Percentiles rank a stretch among this genome's conserved stretches.
These are phyloP conservation scores for Monilinia fructicola DNA, from an alignment of 2,329 filamentous ascomycete genomes.

Conservation along the genomic window DNA sequence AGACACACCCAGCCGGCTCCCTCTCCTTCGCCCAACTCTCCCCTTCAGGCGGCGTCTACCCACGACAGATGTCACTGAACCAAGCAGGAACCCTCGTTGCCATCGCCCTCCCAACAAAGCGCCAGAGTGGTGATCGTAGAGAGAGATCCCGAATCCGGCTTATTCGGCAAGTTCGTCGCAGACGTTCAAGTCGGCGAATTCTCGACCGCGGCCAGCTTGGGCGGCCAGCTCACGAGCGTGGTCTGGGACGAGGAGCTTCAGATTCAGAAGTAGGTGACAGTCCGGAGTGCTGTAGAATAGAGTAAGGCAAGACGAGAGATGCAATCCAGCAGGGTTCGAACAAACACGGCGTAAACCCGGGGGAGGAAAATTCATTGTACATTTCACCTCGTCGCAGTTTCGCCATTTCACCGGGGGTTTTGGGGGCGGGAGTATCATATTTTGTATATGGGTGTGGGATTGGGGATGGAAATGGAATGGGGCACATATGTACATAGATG, in stretches of 20 bases:
- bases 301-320: too few relatives aligned
- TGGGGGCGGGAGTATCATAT: too few relatives aligned
- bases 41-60: conserved; percentile 48
- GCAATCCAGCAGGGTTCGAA: background rate
- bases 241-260: conserved; percentile 36
- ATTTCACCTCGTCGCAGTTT: too few relatives aligned
- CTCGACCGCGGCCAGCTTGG: conserved; percentile 6
- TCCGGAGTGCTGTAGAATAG: too few relatives aligned
- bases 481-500: too few relatives aligned
- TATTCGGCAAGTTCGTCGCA: conserved; percentile 41
- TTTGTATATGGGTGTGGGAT: too few relatives aligned
- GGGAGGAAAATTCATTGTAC: too few relatives aligned
- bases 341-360: too few relatives aligned
- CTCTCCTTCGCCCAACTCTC: conserved; percentile 46
- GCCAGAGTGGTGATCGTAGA: conserved; percentile 45
- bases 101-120: conserved; percentile 46
- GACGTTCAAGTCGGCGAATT: conserved; percentile 22
- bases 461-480: too few relatives aligned
- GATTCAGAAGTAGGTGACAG: background rate
- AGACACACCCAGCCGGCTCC: conserved; percentile 47
- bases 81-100: conserved; percentile 47
- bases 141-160: conserved; percentile 45
- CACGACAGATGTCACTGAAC: conserved; percentile 51
- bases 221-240: conserved; percentile 36
- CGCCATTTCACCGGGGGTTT: too few relatives aligned